Percentiles rank a stretch among this genome's conserved stretches.
phyloP scores from a whole-genome alignment of 805 yeast genomes.

The Wickerhamomyces xylosicus region DNA sequence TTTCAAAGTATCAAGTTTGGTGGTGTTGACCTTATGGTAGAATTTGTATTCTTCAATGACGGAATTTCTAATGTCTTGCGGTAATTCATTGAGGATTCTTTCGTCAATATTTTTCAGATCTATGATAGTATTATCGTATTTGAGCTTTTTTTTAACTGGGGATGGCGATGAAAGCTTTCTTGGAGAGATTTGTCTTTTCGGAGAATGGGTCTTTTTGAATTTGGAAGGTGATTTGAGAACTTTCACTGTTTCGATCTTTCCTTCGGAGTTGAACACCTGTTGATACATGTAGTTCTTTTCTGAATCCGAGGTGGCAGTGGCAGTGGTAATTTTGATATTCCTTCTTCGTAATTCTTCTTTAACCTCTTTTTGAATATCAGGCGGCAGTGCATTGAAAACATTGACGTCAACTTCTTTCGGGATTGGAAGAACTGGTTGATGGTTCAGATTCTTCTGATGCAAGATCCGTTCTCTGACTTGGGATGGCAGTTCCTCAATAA shows the following conservation, averaged over 20 bases:
- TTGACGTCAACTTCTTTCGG: slow-evolving; percentile 45
- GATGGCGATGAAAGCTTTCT: slow-evolving; percentile 7
- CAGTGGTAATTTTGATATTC: slow-evolving; percentile 14
- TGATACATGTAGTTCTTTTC: slow-evolving; percentile 15
- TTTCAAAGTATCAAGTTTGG: slow-evolving; percentile 8
- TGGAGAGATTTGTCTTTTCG: slow-evolving; percentile 10
- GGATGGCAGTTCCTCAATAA: slow-evolving; percentile 18
- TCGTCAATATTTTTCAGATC: slow-evolving; percentile 9
- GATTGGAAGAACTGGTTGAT: slow-evolving; percentile 12
- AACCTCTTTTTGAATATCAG: slow-evolving; percentile 53
- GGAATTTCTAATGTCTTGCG: slow-evolving; percentile 10
- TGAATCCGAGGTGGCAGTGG: slow-evolving; percentile 13
- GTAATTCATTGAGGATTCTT: slow-evolving; percentile 16
- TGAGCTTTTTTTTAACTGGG: not conserved
- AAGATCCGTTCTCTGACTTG: slow-evolving; percentile 7
- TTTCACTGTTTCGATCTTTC: slow-evolving; percentile 10
- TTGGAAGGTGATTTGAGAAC: slow-evolving; percentile 11
- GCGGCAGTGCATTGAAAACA: slow-evolving; percentile 57
- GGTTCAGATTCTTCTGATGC: slow-evolving; percentile 8
- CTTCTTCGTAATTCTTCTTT: slow-evolving; percentile 39
- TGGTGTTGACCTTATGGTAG: slow-evolving; percentile 7
- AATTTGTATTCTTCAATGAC: slow-evolving; percentile 13
- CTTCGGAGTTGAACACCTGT: slow-evolving; percentile 11
- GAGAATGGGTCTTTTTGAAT: slow-evolving; percentile 7
- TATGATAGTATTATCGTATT: not conserved